These are phyloP conservation scores for Sonneratia caseolaris DNA, from an alignment of 345 rosid genomes.

Conservation along the genomic window DNA sequence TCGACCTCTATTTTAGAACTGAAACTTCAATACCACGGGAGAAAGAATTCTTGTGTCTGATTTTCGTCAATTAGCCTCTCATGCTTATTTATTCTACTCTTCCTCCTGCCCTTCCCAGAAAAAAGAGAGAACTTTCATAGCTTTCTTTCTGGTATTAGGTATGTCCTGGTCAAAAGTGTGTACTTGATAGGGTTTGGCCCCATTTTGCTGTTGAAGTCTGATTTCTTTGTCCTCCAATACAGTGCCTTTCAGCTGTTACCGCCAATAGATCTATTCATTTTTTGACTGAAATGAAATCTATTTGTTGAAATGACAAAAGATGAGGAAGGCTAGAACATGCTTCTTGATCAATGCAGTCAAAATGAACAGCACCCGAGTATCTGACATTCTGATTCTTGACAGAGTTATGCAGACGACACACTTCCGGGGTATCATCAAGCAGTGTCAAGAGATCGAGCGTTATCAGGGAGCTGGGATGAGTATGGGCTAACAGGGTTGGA, in stretches of 20 bases:
- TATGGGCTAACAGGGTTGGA: conserved; percentile 36
- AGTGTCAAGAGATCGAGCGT: conserved; percentile 30
- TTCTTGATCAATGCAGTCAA: not conserved
- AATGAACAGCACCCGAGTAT: not conserved
- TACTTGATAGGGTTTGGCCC: not conserved
- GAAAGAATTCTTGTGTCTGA: no score
- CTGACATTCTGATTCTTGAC: conserved; percentile 12
- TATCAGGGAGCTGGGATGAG: conserved; percentile 71
- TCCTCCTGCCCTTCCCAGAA: no score
- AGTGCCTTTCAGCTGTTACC: not conserved
- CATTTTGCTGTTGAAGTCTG: not conserved
- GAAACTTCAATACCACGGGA: not conserved
- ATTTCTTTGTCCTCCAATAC: not conserved
- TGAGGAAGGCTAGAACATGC: not conserved
- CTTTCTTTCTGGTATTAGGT: not conserved
- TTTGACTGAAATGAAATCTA: not conserved
- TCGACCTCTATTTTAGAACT: not conserved
- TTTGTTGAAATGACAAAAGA: not conserved
- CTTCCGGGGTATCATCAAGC: conserved; percentile 34
- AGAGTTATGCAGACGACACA: conserved; percentile 85
- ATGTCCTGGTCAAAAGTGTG: no score
- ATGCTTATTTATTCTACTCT: no score
- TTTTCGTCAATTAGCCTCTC: no score
- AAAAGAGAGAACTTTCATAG: no score
- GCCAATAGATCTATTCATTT: not conserved